Base-by-base conservation (phyloP, 1,284 basidiomycete species). In the Tranzscheliella williamsii region DNA sequence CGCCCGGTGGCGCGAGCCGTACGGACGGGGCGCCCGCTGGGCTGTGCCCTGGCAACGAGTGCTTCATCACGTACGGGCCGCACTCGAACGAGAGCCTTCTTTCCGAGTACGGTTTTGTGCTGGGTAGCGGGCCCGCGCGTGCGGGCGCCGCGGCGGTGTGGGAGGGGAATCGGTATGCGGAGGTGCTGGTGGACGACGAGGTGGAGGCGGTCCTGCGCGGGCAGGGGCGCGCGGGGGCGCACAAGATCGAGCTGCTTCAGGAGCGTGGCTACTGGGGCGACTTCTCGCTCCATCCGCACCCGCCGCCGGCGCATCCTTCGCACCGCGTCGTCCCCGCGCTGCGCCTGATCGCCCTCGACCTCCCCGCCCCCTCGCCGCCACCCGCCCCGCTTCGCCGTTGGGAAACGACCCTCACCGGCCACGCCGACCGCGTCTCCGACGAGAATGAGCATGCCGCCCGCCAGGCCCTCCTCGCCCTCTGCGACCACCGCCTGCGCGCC, bases 11-110 rank as follows among this genome's bases (percentile, higher is more conserved):
- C 7, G n/a, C 24, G 29, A 18, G 20, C 5, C 31, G 41, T 7
- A 42, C 35, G 1, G 9, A 11, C 5, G 13, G n/a, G 16, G 16
- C 24, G 21, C 26, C 21, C 22, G 17, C 16, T 15, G 51, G 38
- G 18, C 35, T 51, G 18, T 6, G 7, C n/a, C 22, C 18, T 1
- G 72, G 64, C 5, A 66, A 70, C 24, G 69, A 72, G 30, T 64
- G 70, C 23, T 67, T 57, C 32, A 72, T 75, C 36, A 64, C 72
- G 9, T 75, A 75, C 35, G 73, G 73, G 5, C 51, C 72, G 16
- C 73, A 75, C 37, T 62, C 63, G 3, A 72, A 73, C 38, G 49
- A 64, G 17, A 53, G 20, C 9, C 43, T 75, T 13, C 45, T 75
- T 1, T 57, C 57, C 9, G 72, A 75, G 40, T 75, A 75, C 39